Conservation (phyloP, 2,329 filamentous ascomycete genomes). For the Scleromitrula shiraiana region DNA sequence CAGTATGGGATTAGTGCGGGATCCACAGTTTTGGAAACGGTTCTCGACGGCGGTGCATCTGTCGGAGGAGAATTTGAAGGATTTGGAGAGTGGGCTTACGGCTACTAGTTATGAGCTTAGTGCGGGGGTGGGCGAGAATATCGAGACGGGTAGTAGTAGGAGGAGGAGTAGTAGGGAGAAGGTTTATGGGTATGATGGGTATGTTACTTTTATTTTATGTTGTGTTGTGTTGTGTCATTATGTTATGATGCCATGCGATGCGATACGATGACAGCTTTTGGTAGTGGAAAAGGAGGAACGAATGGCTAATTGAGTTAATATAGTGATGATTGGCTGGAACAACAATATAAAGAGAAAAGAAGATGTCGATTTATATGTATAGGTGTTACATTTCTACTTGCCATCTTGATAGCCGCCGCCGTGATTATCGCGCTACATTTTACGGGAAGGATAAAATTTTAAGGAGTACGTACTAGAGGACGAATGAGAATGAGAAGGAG, state of each 20-base stretch:
- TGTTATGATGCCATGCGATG: no score
- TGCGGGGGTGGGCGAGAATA: not conserved
- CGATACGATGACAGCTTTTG: no score
- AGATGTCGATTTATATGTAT: constrained; percentile 21
- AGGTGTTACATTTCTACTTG: constrained; percentile 19
- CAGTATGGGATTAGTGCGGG: constrained; percentile 23
- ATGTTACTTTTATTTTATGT: not conserved
- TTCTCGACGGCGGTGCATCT: constrained; percentile 28
- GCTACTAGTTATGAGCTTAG: no score
- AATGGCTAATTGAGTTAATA: constrained; percentile 6
- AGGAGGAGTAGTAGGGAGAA: not conserved
- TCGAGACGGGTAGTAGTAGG: not conserved
- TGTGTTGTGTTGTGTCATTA: not conserved
- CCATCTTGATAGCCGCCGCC: constrained; percentile 18
- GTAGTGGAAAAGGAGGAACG: not conserved
- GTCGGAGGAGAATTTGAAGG: constrained; percentile 18
- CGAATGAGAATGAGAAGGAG: no score
- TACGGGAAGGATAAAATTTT: constrained; percentile 10
- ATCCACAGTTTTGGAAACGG: constrained; percentile 30
- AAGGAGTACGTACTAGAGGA: no score
- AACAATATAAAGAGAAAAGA: constrained; percentile 27
- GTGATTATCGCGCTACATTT: constrained; percentile 26
- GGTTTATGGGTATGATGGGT: constrained; percentile 2
- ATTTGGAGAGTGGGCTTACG: constrained; percentile 16
- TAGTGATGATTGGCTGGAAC: constrained; percentile 28